A percentile compares a stretch with the other conserved stretches of the same genome.
phyloP scores from a whole-genome alignment of 2,329 filamentous ascomycete genomes.

The Apiospora sp. region DNA sequence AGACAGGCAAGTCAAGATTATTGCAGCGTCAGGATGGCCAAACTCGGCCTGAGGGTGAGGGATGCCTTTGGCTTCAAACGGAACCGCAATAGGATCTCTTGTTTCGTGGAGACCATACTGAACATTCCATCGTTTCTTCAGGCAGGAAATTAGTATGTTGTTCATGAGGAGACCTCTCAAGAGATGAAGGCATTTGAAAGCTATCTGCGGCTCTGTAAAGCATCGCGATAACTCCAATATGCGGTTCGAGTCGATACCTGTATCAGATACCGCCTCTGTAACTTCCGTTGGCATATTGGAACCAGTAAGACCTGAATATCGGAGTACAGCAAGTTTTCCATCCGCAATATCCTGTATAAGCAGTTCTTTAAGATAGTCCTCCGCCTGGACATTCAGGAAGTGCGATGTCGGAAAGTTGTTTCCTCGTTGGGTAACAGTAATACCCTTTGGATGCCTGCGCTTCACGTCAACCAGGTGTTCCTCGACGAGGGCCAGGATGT shows the following conservation, averaged over 20 bases:
- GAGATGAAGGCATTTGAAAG: conserved; percentile 55
- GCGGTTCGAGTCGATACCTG: conserved; percentile 32
- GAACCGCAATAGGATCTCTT: conserved; percentile 65
- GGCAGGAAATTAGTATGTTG: conserved; percentile 63
- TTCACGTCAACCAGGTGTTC: conserved; percentile 37
- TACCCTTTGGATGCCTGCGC: conserved; percentile 34
- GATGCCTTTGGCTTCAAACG: conserved; percentile 70
- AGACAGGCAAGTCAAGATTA: conserved; percentile 69
- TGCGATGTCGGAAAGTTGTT: no score
- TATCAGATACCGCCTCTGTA: conserved; percentile 35
- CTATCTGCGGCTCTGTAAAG: conserved; percentile 43
- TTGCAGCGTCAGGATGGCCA: conserved; percentile 72
- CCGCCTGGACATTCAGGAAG: conserved; percentile 51
- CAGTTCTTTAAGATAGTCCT: conserved; percentile 42
- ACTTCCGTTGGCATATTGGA: conserved; percentile 20
- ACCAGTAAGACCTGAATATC: conserved; percentile 36
- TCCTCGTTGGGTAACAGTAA: no score
- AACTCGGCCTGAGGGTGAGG: conserved; percentile 70
- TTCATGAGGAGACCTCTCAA: conserved; percentile 70
- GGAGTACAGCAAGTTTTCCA: not conserved
- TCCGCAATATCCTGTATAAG: not conserved
- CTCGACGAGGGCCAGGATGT: conserved; percentile 50
- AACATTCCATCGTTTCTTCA: conserved; percentile 74
- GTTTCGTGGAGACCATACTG: conserved; percentile 61
- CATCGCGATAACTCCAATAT: conserved; percentile 34